These are phyloP conservation scores for Candida vartiovaarae DNA, from an alignment of 805 yeast genomes.

Conservation along the genomic window DNA sequence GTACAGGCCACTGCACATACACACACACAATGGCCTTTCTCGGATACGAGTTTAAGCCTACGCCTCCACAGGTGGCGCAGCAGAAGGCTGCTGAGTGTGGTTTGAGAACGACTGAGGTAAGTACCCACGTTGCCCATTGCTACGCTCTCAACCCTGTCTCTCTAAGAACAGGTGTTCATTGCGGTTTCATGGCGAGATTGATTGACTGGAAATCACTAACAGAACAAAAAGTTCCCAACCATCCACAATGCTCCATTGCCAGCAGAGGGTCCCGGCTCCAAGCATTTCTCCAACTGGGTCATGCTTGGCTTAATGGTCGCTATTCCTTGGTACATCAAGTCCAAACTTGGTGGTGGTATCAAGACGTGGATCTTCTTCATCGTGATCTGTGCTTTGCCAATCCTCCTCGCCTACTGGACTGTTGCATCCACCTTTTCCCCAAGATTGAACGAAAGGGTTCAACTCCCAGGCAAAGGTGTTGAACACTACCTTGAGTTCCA, in stretches of 20 bases:
- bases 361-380: constrained; percentile 58
- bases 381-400: constrained; percentile 53
- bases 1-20: too few species aligned
- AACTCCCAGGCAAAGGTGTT: constrained; percentile 69
- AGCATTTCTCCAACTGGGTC: constrained; percentile 59
- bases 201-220: background rate
- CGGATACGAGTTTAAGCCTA: constrained; percentile 46
- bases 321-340: constrained; percentile 56
- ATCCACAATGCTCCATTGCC: constrained; percentile 83
- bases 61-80: constrained; percentile 43
- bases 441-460: constrained; percentile 69
- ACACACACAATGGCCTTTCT: constrained; percentile 18
- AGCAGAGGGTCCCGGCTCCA: constrained; percentile 87
- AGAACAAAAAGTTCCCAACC: constrained; percentile 42
- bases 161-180: too few species aligned
- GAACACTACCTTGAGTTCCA: constrained; percentile 79
- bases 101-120: constrained; percentile 25
- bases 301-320: constrained; percentile 42
- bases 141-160: background rate
- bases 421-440: constrained; percentile 71
- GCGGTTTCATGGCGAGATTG: too few species aligned
- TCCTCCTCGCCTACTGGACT: constrained; percentile 80
- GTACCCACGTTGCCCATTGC: constrained; percentile 1
- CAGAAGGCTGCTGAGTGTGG: constrained; percentile 42
- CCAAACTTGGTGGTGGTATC: constrained; percentile 63